Evolutionary conservation across 2,329 filamentous ascomycete species (phyloP).

Genomic region (Hypoxylon sp.): DNA sequence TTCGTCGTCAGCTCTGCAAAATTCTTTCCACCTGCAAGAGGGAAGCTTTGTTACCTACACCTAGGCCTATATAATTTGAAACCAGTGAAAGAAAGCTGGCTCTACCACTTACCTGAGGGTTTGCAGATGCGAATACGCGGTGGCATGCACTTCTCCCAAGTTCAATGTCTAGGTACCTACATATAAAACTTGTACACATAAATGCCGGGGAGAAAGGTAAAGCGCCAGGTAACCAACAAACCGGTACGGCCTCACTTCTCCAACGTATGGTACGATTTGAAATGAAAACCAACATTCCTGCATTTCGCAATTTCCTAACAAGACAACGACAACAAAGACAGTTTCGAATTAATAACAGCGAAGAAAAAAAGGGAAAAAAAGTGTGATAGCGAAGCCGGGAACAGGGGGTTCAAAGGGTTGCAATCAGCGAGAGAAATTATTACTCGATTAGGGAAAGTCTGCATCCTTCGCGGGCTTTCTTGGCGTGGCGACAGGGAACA

Average conservation of each 20-base stretch:
- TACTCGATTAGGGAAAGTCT: constrained; percentile 37
- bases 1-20: background rate
- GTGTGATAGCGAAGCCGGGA: constrained; percentile 14
- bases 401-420: constrained; percentile 2
- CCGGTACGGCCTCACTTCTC: background rate
- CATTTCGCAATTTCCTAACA: background rate
- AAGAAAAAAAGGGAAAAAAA: background rate
- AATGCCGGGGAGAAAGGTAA: background rate
- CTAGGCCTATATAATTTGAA: too few species aligned
- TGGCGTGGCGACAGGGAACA: constrained; percentile 25
- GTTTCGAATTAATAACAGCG: background rate
- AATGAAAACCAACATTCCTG: background rate
- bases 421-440: constrained; percentile 24
- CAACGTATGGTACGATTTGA: background rate
- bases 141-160: background rate
- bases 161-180: background rate
- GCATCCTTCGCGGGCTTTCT: background rate
- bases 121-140: background rate
- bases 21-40: background rate
- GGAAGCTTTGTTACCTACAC: background rate
- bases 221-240: background rate
- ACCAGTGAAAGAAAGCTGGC: background rate
- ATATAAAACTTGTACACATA: background rate
- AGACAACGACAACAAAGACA: background rate
- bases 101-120: background rate